These are phyloP conservation scores for Starmerella khaoyaiensis DNA, from an alignment of 805 yeast species.

Conservation along the genomic window DNA sequence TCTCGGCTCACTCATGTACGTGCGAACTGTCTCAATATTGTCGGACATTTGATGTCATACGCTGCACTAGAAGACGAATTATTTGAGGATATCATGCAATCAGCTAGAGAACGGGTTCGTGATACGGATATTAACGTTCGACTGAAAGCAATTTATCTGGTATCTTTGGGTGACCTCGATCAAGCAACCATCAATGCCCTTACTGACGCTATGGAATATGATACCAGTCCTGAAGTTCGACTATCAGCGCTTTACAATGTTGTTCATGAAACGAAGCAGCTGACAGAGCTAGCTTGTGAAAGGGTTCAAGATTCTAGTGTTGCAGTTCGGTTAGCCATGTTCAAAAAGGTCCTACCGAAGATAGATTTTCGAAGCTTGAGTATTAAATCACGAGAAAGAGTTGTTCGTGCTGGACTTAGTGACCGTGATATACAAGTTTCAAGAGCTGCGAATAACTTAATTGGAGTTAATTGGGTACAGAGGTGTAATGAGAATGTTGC, in stretches of 20 bases:
- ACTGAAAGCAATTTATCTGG: constrained; percentile 70
- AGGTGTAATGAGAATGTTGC: constrained; percentile 55
- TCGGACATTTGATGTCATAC: constrained; percentile 59
- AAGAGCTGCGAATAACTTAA: constrained; percentile 56
- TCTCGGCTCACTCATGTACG: constrained; percentile 68
- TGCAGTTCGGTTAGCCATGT: constrained; percentile 59
- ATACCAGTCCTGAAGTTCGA: constrained; percentile 78
- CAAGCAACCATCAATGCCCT: constrained; percentile 26
- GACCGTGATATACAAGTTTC: constrained; percentile 72
- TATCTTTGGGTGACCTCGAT: constrained; percentile 60
- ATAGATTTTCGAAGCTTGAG: constrained; percentile 48
- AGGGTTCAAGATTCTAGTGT: constrained; percentile 72
- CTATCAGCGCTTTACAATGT: constrained; percentile 69
- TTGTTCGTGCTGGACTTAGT: constrained; percentile 72
- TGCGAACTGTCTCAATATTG: constrained; percentile 60
- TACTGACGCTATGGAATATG: constrained; percentile 45
- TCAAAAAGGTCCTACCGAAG: constrained; percentile 51
- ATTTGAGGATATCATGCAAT: constrained; percentile 47
- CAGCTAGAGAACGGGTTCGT: constrained; percentile 48
- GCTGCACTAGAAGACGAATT: constrained; percentile 65
- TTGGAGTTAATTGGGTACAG: constrained; percentile 60
- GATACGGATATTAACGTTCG: constrained; percentile 63
- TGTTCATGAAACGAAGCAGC: constrained; percentile 32
- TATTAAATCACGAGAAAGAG: constrained; percentile 44
- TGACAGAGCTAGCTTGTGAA: constrained; percentile 44